These are phyloP conservation scores for Arthrobotrys sinensis DNA, from an alignment of 2,329 filamentous ascomycete genomes.

Conservation along the genomic window DNA sequence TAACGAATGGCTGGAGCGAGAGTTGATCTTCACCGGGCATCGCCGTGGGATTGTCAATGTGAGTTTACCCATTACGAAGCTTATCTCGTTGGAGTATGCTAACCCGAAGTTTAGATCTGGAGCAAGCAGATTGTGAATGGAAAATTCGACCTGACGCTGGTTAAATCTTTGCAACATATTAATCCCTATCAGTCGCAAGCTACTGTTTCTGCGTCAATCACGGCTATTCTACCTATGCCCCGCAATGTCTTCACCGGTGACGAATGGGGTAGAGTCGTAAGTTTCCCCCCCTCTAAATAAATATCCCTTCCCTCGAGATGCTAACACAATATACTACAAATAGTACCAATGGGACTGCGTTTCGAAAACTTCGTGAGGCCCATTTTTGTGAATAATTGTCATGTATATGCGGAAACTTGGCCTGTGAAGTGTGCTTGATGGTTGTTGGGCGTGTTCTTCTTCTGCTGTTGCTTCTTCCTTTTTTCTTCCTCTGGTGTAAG, in stretches of 20 bases:
- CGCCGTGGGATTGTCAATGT: slow-evolving; percentile 85
- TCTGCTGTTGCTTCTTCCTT: background rate
- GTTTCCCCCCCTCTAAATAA: slow-evolving; percentile 66
- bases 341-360: slow-evolving; percentile 75
- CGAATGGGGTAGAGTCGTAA: slow-evolving; percentile 90
- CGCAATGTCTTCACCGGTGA: slow-evolving; percentile 92
- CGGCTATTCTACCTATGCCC: slow-evolving; percentile 86
- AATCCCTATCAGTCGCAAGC: slow-evolving; percentile 76
- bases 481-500: background rate
- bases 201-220: slow-evolving; percentile 78
- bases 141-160: slow-evolving; percentile 81
- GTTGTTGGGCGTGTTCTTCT: slow-evolving; percentile 10
- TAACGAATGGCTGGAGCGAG: slow-evolving; percentile 91
- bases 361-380: slow-evolving; percentile 48
- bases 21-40: slow-evolving; percentile 91
- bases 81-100: slow-evolving; percentile 53
- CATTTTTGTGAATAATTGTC: slow-evolving; percentile 3
- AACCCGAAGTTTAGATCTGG: slow-evolving; percentile 70
- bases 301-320: slow-evolving; percentile 29
- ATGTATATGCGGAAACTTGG: background rate
- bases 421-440: background rate
- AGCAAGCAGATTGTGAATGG: slow-evolving; percentile 74
- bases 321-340: slow-evolving; percentile 17
- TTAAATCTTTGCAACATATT: slow-evolving; percentile 85
- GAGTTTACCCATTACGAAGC: slow-evolving; percentile 67